phyloP scores from a whole-genome alignment of 495 filamentous ascomycete genomes.

The Wilcoxina mikolae region DNA sequence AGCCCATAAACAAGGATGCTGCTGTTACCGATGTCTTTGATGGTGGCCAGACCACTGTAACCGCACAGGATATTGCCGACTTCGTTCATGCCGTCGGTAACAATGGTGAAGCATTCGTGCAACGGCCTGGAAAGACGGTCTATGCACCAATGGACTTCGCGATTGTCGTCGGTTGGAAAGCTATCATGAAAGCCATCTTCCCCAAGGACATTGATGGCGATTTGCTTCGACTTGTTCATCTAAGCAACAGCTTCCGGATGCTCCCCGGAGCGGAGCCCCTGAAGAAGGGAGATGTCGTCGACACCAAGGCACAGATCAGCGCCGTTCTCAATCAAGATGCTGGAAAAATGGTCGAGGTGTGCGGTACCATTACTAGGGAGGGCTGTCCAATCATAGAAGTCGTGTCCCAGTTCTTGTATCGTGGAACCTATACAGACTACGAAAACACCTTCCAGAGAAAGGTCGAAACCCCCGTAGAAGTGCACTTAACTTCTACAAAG shows the following conservation, averaged over 20 bases:
- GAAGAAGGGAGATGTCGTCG: constrained; percentile 82
- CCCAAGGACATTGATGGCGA: constrained; percentile 88
- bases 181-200: constrained; percentile 97
- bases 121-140: constrained; percentile 85
- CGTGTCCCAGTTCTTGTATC: constrained; percentile 92
- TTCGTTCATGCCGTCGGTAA: constrained; percentile 98
- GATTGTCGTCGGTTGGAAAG: constrained; percentile 97
- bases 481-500: constrained; percentile 69
- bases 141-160: constrained; percentile 98
- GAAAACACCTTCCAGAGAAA: constrained; percentile 98
- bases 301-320: constrained; percentile 90
- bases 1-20: constrained; percentile 66
- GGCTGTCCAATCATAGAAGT: constrained; percentile 93
- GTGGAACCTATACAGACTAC: constrained; percentile 79
- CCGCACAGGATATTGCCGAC: constrained; percentile 83
- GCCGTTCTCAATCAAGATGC: constrained; percentile 96
- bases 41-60: constrained; percentile 73
- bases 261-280: constrained; percentile 85
- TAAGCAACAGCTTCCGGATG: constrained; percentile 97
- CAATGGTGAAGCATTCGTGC: constrained; percentile 95
- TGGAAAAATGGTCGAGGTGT: constrained; percentile 98
- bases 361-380: constrained; percentile 81
- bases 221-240: constrained; percentile 81
- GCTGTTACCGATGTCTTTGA: constrained; percentile 73
- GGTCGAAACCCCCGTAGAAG: constrained; percentile 85